phyloP scores from a whole-genome alignment of 176 grass and related monocot species.

The Carex parvula region DNA sequence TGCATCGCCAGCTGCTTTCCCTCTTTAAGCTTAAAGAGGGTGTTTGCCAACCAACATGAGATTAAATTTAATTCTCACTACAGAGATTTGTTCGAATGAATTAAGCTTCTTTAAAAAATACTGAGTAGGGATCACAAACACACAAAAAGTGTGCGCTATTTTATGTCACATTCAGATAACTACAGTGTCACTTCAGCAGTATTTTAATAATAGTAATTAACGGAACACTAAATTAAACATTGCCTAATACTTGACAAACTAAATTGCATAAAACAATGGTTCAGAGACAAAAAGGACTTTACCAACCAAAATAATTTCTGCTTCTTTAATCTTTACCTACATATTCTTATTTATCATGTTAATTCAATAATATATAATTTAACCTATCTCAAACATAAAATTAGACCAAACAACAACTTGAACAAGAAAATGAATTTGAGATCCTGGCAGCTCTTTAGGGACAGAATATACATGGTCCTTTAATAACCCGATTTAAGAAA shows the following conservation, averaged over 20 bases:
- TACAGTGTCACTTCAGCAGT: not conserved
- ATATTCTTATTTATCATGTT: not conserved
- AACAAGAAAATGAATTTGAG: conserved; percentile 4
- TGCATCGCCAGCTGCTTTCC: not conserved
- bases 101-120: too few species aligned
- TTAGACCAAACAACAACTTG: not conserved
- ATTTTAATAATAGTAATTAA: not conserved
- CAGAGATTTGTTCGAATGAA: too few species aligned
- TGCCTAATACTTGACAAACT: not conserved
- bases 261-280: not conserved
- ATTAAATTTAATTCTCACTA: too few species aligned
- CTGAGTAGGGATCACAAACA: too few species aligned
- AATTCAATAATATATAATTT: not conserved
- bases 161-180: not conserved
- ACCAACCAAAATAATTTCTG: not conserved
- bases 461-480: not conserved
- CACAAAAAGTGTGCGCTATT: not conserved
- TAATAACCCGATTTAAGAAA: not conserved
- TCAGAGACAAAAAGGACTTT: not conserved
- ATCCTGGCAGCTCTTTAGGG: not conserved
- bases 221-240: not conserved
- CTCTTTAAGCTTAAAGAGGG: too few species aligned
- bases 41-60: too few species aligned
- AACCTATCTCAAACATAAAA: not conserved
- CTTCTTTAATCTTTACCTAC: not conserved